A percentile compares a stretch with the other conserved stretches of the same genome.
These are phyloP conservation scores for Boeremia exigua DNA, from an alignment of 2,329 filamentous ascomycete genomes.

Conservation along the genomic window DNA sequence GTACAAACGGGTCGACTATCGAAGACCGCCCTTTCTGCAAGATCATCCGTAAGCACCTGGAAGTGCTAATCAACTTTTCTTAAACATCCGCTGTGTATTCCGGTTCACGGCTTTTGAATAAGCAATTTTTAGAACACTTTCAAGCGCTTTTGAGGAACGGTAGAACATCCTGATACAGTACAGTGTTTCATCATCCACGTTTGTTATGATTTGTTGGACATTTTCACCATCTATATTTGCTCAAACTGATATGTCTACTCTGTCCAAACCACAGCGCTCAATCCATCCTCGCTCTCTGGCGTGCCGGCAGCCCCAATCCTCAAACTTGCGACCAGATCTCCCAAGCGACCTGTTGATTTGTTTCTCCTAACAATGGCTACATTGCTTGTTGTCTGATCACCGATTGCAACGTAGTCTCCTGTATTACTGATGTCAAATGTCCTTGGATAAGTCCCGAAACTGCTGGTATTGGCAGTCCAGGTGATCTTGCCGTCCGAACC, in stretches of 20 bases:
- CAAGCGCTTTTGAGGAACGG: too few species aligned
- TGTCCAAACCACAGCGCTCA: constrained; percentile 45
- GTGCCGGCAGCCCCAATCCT: constrained; percentile 34
- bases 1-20: too few species aligned
- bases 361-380: constrained; percentile 43
- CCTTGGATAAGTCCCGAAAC: constrained; percentile 43
- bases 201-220: not conserved
- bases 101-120: too few species aligned
- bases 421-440: constrained; percentile 46
- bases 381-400: constrained; percentile 41
- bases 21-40: too few species aligned
- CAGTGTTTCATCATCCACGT: too few species aligned
- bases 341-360: constrained; percentile 35
- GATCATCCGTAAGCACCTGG: too few species aligned
- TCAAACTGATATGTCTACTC: constrained; percentile 26
- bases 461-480: constrained; percentile 38
- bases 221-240: not conserved
- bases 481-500: constrained; percentile 33
- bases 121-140: too few species aligned
- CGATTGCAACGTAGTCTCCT: constrained; percentile 40
- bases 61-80: too few species aligned
- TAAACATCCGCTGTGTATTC: too few species aligned
- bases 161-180: too few species aligned
- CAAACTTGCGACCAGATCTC: constrained; percentile 31
- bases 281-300: constrained; percentile 41